A percentile compares a stretch with the other conserved stretches of the same genome.
These are phyloP conservation scores for Aphanomyces euteiches DNA, from an alignment of 352 stramenopile species.

Conservation along the genomic window DNA sequence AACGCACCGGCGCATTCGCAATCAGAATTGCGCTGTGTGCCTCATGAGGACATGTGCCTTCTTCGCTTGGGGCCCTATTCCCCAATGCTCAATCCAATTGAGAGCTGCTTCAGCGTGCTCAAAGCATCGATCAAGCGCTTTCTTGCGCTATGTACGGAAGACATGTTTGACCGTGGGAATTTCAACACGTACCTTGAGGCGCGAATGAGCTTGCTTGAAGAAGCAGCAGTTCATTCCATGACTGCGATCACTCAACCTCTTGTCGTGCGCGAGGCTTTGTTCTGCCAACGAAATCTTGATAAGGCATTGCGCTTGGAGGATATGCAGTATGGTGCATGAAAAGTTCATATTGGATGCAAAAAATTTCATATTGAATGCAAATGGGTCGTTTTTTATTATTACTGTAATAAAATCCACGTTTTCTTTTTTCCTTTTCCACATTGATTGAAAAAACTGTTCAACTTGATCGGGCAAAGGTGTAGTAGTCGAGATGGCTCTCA, in stretches of 20 bases:
- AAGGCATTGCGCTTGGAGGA: not conserved
- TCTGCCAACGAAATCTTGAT: not conserved
- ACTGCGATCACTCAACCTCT: not conserved
- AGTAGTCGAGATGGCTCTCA: too few relatives aligned
- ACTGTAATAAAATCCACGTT: too few relatives aligned
- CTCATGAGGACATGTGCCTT: constrained; percentile 28
- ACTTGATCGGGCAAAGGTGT: too few relatives aligned
- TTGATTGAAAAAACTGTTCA: too few relatives aligned
- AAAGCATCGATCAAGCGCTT: not conserved
- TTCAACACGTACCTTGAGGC: not conserved
- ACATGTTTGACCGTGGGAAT: not conserved
- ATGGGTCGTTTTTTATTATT: too few relatives aligned
- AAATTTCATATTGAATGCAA: not conserved
- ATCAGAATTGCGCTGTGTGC: constrained; percentile 6
- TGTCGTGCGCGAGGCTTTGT: not conserved
- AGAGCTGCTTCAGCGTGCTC: constrained; percentile 30
- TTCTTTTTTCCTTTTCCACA: too few relatives aligned
- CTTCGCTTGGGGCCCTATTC: constrained; percentile 30
- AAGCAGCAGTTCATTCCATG: not conserved
- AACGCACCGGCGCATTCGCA: constrained; percentile 31
- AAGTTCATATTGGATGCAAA: constrained; percentile 11
- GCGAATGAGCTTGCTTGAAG: not conserved
- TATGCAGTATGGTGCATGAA: not conserved
- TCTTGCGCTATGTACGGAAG: not conserved
- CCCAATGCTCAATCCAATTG: constrained; percentile 34